Percentiles rank a stretch among this genome's conserved stretches.
Conservation (phyloP, 345 rosid species). For the Camelina hispida region DNA sequence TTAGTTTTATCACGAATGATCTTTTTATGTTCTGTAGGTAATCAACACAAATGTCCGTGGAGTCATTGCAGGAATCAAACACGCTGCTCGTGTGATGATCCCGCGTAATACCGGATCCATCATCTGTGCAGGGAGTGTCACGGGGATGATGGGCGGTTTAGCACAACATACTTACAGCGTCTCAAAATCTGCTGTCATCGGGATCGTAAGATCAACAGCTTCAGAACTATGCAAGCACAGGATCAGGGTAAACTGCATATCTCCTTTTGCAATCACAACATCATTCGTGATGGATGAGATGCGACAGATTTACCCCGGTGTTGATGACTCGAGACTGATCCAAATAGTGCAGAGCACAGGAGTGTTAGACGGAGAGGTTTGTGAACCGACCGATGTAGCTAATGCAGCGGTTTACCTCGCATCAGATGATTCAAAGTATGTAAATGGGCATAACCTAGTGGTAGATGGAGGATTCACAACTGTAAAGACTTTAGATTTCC, state of each 20-base stretch:
- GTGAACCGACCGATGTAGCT: slow-evolving; percentile 78
- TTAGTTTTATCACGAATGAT: neutral
- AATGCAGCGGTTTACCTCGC: slow-evolving; percentile 84
- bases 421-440: slow-evolving; percentile 81
- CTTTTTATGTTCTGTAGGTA: slow-evolving; percentile 39
- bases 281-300: slow-evolving; percentile 63
- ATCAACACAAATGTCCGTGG: slow-evolving; percentile 76
- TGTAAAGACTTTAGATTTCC: slow-evolving; percentile 58
- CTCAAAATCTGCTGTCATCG: slow-evolving; percentile 66
- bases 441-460: slow-evolving; percentile 83
- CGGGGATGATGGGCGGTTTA: slow-evolving; percentile 69
- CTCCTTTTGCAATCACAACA: slow-evolving; percentile 81
- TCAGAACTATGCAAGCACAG: slow-evolving; percentile 71
- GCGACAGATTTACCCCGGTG: slow-evolving; percentile 49
- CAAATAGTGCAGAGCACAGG: slow-evolving; percentile 55
- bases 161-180: slow-evolving; percentile 72
- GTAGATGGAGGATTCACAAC: slow-evolving; percentile 92
- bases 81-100: slow-evolving; percentile 84
- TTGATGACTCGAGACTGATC: slow-evolving; percentile 44
- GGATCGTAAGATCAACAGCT: slow-evolving; percentile 65
- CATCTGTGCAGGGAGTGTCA: slow-evolving; percentile 75
- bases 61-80: slow-evolving; percentile 73
- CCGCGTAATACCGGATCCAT: slow-evolving; percentile 64
- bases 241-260: slow-evolving; percentile 76
- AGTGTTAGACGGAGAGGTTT: slow-evolving; percentile 57